phyloP scores from a whole-genome alignment of 768 basidiomycete species.

The Boletus rex-veris region DNA sequence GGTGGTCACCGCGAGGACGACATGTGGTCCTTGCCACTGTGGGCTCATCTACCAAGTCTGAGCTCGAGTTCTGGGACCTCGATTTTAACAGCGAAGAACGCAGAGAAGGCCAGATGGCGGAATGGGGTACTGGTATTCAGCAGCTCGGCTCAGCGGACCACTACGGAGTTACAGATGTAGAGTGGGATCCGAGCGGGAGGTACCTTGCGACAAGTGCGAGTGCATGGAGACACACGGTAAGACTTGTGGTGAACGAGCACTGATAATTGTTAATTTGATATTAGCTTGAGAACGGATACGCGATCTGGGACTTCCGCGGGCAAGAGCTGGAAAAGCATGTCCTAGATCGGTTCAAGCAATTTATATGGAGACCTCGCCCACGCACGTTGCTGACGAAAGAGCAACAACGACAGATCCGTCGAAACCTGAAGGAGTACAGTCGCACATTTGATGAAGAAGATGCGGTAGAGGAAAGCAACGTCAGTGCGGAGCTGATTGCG shows the following conservation, averaged over 20 bases:
- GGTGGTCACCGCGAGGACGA: slow-evolving; percentile 95
- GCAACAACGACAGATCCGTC: slow-evolving; percentile 79
- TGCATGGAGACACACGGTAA: slow-evolving; percentile 90
- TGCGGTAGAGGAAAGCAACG: slow-evolving; percentile 90
- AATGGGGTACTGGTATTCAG: slow-evolving; percentile 86
- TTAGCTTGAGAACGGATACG: slow-evolving; percentile 94
- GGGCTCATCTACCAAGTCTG: slow-evolving; percentile 92
- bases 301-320: slow-evolving; percentile 98
- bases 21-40: slow-evolving; percentile 96
- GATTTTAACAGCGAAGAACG: slow-evolving; percentile 75
- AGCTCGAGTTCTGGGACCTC: slow-evolving; percentile 98
- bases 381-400: slow-evolving; percentile 83
- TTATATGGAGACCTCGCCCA: slow-evolving; percentile 97
- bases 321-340: slow-evolving; percentile 87
- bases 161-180: slow-evolving; percentile 95
- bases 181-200: slow-evolving; percentile 97
- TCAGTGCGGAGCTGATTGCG: slow-evolving; percentile 90
- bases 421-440: slow-evolving; percentile 89
- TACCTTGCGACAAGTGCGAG: slow-evolving; percentile 92
- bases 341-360: slow-evolving; percentile 96
- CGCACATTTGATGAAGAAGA: slow-evolving; percentile 95
- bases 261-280: slow-evolving; percentile 7
- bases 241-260: slow-evolving; percentile 22
- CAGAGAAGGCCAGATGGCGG: slow-evolving; percentile 47
- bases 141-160: slow-evolving; percentile 86